Conservation (phyloP, 2,329 filamentous ascomycete genomes). For the Neofusicoccum ribis region DNA sequence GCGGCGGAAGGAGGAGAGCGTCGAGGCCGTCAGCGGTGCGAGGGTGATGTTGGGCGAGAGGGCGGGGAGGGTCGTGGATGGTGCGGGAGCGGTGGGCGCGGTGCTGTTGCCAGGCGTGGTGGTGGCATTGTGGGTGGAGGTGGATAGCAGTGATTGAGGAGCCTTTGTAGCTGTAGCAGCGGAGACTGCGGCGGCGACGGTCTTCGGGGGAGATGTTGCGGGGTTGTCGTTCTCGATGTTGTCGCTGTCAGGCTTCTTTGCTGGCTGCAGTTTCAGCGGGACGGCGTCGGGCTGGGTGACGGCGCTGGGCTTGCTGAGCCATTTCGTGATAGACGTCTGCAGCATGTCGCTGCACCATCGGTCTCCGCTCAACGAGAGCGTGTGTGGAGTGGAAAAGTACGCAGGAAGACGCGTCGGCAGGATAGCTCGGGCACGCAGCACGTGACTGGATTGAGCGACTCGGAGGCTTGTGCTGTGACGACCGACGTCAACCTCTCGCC, state of each 20-base stretch:
- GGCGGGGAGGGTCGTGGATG: constrained; percentile 29
- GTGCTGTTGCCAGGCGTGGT: not conserved
- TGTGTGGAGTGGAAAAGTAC: not conserved
- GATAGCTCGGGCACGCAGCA: not conserved
- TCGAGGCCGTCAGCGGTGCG: constrained; percentile 51
- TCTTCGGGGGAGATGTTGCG: not conserved
- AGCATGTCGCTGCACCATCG: constrained; percentile 32
- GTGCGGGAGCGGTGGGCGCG: not conserved
- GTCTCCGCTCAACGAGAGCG: too few species aligned
- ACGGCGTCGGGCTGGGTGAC: constrained; percentile 23
- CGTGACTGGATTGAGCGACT: not conserved
- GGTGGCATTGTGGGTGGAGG: constrained; percentile 10
- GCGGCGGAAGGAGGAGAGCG: constrained; percentile 57
- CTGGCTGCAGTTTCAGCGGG: not conserved
- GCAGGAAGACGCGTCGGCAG: not conserved
- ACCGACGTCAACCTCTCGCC: constrained; percentile 17
- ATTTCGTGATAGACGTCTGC: constrained; percentile 49
- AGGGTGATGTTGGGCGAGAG: constrained; percentile 55
- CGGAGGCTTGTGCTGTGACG: constrained; percentile 6
- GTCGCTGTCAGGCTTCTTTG: not conserved
- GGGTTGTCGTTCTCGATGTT: not conserved
- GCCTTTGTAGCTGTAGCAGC: not conserved
- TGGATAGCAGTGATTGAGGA: constrained; percentile 2
- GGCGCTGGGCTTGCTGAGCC: constrained; percentile 48
- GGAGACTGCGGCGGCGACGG: not conserved